Conservation (phyloP, 1,284 basidiomycete genomes). For the Ustilago loliicola region DNA sequence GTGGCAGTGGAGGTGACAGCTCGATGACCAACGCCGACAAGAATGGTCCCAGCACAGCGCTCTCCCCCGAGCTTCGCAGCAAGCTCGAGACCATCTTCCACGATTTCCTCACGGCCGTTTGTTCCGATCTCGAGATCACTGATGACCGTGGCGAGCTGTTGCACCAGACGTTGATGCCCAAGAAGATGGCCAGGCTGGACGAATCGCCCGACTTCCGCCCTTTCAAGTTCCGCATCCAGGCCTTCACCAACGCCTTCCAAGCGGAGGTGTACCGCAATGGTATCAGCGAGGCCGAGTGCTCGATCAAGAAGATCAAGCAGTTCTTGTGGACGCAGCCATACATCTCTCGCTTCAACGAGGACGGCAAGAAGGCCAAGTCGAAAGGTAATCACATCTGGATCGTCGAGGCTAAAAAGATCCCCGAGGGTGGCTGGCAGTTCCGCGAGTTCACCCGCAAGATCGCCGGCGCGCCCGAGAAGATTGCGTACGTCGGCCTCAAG, state of each 20-base stretch:
- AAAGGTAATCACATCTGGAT: slow-evolving; percentile 99
- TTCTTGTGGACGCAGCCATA: slow-evolving; percentile 93
- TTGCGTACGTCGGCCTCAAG: slow-evolving; percentile 78
- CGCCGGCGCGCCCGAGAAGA: slow-evolving; percentile 71
- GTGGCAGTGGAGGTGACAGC: slow-evolving; percentile 20
- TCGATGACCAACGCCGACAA: slow-evolving; percentile 29
- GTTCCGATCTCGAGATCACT: slow-evolving; percentile 90
- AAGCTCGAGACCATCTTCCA: slow-evolving; percentile 92
- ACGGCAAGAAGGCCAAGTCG: slow-evolving; percentile 97
- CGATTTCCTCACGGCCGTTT: slow-evolving; percentile 86
- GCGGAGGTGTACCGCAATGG: slow-evolving; percentile 80
- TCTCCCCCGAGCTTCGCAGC: slow-evolving; percentile 77
- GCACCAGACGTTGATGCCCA: slow-evolving; percentile 97
- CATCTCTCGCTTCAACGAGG: slow-evolving; percentile 98
- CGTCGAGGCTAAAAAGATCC: slow-evolving; percentile 88
- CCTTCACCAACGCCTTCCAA: slow-evolving; percentile 96
- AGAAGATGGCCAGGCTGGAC: slow-evolving; percentile 67
- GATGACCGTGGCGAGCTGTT: slow-evolving; percentile 96
- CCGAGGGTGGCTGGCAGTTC: slow-evolving; percentile 86
- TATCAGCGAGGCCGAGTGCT: slow-evolving; percentile 74
- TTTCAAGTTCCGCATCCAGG: slow-evolving; percentile 99
- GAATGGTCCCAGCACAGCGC: slow-evolving; percentile 25
- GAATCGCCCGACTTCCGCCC: slow-evolving; percentile 96
- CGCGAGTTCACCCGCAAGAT: slow-evolving; percentile 81
- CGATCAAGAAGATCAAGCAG: slow-evolving; percentile 81